Evolutionary conservation across 768 basidiomycete genomes (phyloP).

Genomic region (Psilocybe cyanescens): DNA sequence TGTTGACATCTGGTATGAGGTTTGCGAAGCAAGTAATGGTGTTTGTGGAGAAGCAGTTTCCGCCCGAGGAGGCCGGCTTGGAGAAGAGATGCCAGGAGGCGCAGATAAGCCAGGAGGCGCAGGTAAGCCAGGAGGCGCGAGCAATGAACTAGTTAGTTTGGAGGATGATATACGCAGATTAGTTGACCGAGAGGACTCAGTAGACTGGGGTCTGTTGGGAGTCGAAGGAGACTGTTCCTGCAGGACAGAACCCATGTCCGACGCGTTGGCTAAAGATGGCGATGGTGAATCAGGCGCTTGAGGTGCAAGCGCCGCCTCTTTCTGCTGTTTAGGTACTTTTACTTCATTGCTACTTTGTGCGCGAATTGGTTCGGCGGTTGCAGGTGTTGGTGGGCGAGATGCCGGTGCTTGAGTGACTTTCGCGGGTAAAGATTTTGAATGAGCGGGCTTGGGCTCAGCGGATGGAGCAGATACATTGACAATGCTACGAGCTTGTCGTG

Average conservation of each 20-base stretch:
- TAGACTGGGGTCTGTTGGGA: constrained; percentile 40
- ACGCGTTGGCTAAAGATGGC: constrained; percentile 52
- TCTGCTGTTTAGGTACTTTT: constrained; percentile 42
- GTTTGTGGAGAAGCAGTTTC: constrained; percentile 57
- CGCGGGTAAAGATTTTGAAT: constrained; percentile 42
- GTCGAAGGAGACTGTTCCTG: constrained; percentile 45
- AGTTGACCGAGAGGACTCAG: constrained; percentile 31
- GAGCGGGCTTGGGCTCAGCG: constrained; percentile 36
- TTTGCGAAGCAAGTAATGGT: constrained; percentile 54
- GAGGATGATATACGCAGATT: constrained; percentile 44
- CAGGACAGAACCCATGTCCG: constrained; percentile 50
- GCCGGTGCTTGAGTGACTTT: constrained; percentile 47
- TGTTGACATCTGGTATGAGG: constrained; percentile 85
- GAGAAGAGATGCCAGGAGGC: constrained; percentile 68
- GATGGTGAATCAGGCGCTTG: constrained; percentile 45
- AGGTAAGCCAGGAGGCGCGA: constrained; percentile 52
- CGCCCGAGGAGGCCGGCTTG: constrained; percentile 50
- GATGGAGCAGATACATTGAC: constrained; percentile 23
- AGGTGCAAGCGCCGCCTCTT: constrained; percentile 28
- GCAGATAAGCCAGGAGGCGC: constrained; percentile 63
- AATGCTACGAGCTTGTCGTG: constrained; percentile 51
- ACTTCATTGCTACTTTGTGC: constrained; percentile 48
- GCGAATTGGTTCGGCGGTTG: constrained; percentile 55
- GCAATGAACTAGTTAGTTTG: constrained; percentile 33
- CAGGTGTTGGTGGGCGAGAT: constrained; percentile 66